Conservation (phyloP, 2,329 filamentous ascomycete genomes). For the Calonectria fujianensis region DNA sequence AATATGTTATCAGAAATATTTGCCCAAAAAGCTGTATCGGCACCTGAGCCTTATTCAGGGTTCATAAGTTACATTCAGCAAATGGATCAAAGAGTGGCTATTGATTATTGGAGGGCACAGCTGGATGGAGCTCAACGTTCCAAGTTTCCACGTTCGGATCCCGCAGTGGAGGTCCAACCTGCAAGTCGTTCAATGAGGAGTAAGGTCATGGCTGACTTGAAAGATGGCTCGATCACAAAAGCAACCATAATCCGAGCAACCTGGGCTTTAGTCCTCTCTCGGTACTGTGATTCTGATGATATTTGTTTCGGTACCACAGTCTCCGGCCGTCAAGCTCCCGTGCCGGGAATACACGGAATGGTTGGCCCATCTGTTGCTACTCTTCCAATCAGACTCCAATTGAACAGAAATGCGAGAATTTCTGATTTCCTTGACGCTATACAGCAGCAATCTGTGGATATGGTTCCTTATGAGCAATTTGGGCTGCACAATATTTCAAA, state of each 20-base stretch:
- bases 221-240: constrained; percentile 30
- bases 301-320: constrained; percentile 66
- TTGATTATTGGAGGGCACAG: constrained; percentile 10
- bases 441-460: constrained; percentile 44
- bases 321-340: constrained; percentile 59
- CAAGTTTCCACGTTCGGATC: background rate
- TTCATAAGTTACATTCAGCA: constrained; percentile 22
- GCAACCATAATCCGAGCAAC: constrained; percentile 62
- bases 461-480: constrained; percentile 47
- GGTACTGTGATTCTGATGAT: constrained; percentile 65
- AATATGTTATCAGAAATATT: background rate
- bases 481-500: constrained; percentile 50
- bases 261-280: constrained; percentile 69
- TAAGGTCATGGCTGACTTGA: constrained; percentile 61
- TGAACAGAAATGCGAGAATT: constrained; percentile 54
- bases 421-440: constrained; percentile 33
- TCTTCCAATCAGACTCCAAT: constrained; percentile 62
- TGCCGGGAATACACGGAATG: constrained; percentile 48
- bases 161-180: background rate
- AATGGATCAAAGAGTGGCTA: background rate
- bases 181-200: constrained; percentile 65
- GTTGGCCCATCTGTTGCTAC: constrained; percentile 62
- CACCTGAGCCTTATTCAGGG: constrained; percentile 13
- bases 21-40: background rate
- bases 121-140: constrained; percentile 15